phyloP scores from a whole-genome alignment of 805 yeast genomes.

The Zygosaccharomyces kombuchaensis region DNA sequence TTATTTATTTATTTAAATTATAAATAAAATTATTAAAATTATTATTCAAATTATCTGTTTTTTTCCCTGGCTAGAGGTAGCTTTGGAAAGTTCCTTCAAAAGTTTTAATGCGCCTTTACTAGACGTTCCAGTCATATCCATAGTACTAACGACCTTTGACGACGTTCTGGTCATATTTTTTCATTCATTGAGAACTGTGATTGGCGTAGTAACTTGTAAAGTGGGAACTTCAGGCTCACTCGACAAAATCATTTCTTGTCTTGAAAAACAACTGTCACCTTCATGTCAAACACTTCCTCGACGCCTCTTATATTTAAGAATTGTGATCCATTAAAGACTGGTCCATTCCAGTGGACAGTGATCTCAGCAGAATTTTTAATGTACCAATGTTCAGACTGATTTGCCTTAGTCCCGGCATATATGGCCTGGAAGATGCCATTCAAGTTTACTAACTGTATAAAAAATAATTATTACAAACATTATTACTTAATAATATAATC shows the following conservation, averaged over 20 bases:
- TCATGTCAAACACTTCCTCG: background rate
- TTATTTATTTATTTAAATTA: too few species aligned
- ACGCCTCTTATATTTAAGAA: slow-evolving; percentile 22
- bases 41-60: too few species aligned
- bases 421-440: slow-evolving; percentile 32
- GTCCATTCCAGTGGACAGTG: slow-evolving; percentile 26
- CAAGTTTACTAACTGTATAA: slow-evolving; percentile 12
- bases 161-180: background rate
- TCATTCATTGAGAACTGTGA: background rate
- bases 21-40: too few species aligned
- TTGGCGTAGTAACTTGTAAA: background rate
- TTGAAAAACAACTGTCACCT: background rate
- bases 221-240: background rate
- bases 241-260: background rate
- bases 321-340: slow-evolving; percentile 25
- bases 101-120: background rate
- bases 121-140: background rate
- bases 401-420: slow-evolving; percentile 18
- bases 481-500: too few species aligned
- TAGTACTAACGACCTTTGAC: background rate
- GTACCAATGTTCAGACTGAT: slow-evolving; percentile 17
- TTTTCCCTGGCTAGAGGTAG: background rate
- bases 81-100: background rate
- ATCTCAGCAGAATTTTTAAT: slow-evolving; percentile 34
- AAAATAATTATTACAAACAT: too few species aligned